Conservation (phyloP, 2,329 filamentous ascomycete genomes). For the Arthroderma sp. region DNA sequence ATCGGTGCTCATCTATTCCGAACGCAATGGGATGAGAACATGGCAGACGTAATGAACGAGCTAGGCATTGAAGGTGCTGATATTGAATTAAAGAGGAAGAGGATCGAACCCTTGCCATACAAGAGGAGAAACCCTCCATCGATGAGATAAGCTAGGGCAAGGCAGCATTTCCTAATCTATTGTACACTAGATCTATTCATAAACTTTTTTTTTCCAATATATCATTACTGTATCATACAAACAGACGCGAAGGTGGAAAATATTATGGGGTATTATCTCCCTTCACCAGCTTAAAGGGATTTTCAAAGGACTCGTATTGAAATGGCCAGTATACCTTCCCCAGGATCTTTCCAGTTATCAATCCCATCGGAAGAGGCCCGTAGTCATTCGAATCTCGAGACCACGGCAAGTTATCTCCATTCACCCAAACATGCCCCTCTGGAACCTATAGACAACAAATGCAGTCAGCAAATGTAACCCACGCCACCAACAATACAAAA, state of each 20-base stretch:
- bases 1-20: constrained; percentile 84
- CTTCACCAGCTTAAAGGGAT: constrained; percentile 19
- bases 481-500: not conserved
- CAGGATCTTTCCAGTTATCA: constrained; percentile 73
- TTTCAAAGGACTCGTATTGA: constrained; percentile 24
- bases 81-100: constrained; percentile 72
- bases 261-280: not conserved
- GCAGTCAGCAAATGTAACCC: not conserved
- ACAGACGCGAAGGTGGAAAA: too few relatives aligned
- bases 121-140: constrained; percentile 43
- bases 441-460: constrained; percentile 50
- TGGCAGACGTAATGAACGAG: constrained; percentile 72
- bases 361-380: constrained; percentile 71
- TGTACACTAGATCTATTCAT: constrained; percentile 11
- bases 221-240: not conserved
- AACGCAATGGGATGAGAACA: constrained; percentile 77
- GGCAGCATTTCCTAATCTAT: constrained; percentile 1
- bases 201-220: constrained; percentile 9
- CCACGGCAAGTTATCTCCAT: constrained; percentile 72
- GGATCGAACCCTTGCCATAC: constrained; percentile 54
- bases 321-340: constrained; percentile 32
- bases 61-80: constrained; percentile 62
- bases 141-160: constrained; percentile 25
- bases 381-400: constrained; percentile 79
- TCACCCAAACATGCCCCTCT: constrained; percentile 79